Evolutionary conservation across 164 flowering plant genomes (phyloP), one percentile per base, ranked within the genome.

Genomic region (Stephania cephalantha): DNA sequence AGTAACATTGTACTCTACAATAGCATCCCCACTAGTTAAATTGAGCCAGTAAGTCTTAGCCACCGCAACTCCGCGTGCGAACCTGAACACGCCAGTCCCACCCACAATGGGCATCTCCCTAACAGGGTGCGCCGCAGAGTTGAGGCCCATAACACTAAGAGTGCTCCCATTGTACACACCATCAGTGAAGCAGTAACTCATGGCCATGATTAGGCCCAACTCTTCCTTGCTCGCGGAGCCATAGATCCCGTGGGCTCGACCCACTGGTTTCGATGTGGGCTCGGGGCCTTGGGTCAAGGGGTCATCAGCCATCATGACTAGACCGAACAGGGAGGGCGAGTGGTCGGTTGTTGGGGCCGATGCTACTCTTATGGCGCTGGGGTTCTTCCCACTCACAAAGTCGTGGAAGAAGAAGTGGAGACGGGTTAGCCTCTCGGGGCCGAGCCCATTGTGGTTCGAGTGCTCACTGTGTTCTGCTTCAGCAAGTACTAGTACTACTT

Each of bases 321-420:
- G 55, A 0, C 93, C 93, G 50, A 89, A 89, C 1, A 45, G 9
- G 35, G 85, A 83, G 0, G 79, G 78, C 3, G 85, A 86, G 15
- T 75, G 71, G 30, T 52, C 46, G 7, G 82, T 58, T 42, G 1
- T 20, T 5, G 74, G 7, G 50, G 88, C 66, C 45, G 79, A 70
- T 20, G 90, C 92, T 9, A 89, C 81, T 46, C 20, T 61, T 9
- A 83, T 11, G 0, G 86, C 83, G 15, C 78, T 79, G 0, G 86
- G 86, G 45, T 69, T 79, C 29, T 75, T 76, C 20, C 87, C 87
- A 45, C 86, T 82, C 20, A 85, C 7, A 5, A 67, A 80, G 86
- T 89, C 92, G 69, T 89, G 90, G 76, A 87, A 84, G 80, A 78
- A 89, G 84, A 87, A 87, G 29, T 85, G 86, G 25, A 89, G 79